Base-by-base conservation (phyloP, 2,329 filamentous ascomycete species). In the Trichoderma semiorbis region DNA sequence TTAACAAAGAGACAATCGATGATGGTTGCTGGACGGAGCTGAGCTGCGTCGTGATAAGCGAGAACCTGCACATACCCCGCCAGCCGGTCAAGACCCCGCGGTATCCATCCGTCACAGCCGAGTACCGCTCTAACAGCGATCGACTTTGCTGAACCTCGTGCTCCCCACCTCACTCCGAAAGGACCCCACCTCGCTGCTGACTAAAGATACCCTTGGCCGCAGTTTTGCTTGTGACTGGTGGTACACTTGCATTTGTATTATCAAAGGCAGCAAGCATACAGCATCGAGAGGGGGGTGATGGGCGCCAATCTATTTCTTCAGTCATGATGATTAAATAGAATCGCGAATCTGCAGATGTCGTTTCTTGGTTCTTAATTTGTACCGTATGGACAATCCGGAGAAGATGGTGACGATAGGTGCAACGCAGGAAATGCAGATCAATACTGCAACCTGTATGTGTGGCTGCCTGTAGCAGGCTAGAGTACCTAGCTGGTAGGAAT, bases 91-190 rank as follows among this genome's bases (percentile, higher is more conserved):
- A n/a, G 28, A 69, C 16, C 24, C 32, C 39, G 66, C 57, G 57
- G 36, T 21, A 24, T n/a, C 39, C 6, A 69, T 30, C 66, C 39
- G 28, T 24, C 47, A 36, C 26, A 50, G 39, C 66, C 55, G 55
- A 36, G 66, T 69, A 69, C 57, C 30, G 39, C 57, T 53, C 36
- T 69, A 62, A 53, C 57, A 69, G 57, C 62, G 36, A 50, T 50
- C 26, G 62, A 43, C 28, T 18, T 12, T 30, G 26, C 63, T 12
- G 18, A 21, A 30, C 21, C n/a, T 39, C 28, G 62, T 24, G 36
- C 61, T 50, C 18, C 11, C 18, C 36, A 64, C 61, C 39, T 36
- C 26, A 68, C 55, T 8, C 18, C n/a, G 47, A 24, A 26, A 16
- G 21, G 28, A 63, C 60, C 68, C 68, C 58, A 64, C 68, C 60